Conservation (phyloP, 495 filamentous ascomycete species). For the Aspergillus ellipticus region DNA sequence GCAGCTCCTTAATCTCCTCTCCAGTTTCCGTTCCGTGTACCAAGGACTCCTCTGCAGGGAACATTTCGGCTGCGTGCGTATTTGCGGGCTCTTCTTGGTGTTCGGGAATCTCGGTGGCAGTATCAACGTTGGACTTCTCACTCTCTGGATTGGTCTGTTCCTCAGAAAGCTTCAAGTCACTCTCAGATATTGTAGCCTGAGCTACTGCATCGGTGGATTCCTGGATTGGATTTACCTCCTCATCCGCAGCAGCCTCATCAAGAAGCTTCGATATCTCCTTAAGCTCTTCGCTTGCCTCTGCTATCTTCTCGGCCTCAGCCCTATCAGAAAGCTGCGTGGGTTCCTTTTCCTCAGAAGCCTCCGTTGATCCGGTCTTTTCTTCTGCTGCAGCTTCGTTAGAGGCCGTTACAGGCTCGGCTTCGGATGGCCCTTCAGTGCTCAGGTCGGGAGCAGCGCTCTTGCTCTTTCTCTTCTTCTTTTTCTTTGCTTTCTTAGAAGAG, state of each 20-base stretch:
- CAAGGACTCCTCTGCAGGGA: not conserved
- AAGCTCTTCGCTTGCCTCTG: not conserved
- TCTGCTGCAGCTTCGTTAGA: not conserved
- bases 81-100: not conserved
- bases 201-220: not conserved
- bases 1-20: not conserved
- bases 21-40: not conserved
- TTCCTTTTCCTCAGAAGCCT: not conserved
- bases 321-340: not conserved
- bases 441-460: constrained; percentile 17
- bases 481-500: constrained; percentile 35
- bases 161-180: not conserved
- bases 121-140: too few relatives aligned
- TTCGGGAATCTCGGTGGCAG: not conserved
- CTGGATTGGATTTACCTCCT: not conserved
- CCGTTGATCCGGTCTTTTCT: not conserved
- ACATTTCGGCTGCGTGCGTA: too few relatives aligned
- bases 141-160: not conserved
- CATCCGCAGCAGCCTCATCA: not conserved
- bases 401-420: not conserved
- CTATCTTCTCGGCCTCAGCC: not conserved
- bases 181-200: not conserved
- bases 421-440: not conserved
- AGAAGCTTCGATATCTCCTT: not conserved
- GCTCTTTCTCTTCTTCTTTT: constrained; percentile 36